Conservation (phyloP, 257 asterid species). For the Nicotiana undulata region DNA sequence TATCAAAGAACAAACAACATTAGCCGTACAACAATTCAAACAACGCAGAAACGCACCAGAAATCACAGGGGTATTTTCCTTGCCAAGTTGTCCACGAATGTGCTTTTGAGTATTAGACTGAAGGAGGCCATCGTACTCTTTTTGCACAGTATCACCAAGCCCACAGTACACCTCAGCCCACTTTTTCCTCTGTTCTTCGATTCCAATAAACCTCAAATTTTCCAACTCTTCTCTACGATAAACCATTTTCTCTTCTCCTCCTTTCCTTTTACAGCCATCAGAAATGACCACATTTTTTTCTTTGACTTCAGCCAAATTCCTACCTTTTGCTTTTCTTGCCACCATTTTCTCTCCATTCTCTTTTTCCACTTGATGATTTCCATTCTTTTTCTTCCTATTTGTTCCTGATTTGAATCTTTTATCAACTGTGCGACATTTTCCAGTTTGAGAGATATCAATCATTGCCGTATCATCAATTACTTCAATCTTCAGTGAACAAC, state of each 20-base stretch:
- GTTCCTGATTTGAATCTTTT: not conserved
- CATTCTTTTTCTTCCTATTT: slow-evolving; percentile 8
- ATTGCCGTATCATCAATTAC: slow-evolving; percentile 35
- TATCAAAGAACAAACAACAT: not conserved
- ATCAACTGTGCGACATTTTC: not conserved
- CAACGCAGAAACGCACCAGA: slow-evolving; percentile 22
- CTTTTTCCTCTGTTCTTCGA: slow-evolving; percentile 60
- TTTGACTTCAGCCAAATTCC: slow-evolving; percentile 14
- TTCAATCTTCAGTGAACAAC: slow-evolving; percentile 25
- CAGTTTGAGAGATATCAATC: slow-evolving; percentile 11
- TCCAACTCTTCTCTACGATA: slow-evolving; percentile 59
- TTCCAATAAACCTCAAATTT: slow-evolving; percentile 45
- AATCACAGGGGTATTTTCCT: slow-evolving; percentile 18
- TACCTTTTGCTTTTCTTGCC: slow-evolving; percentile 26
- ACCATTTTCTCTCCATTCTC: not conserved
- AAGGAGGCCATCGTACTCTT: slow-evolving; percentile 53
- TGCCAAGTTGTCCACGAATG: slow-evolving; percentile 33
- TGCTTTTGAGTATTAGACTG: slow-evolving; percentile 17
- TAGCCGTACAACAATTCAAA: not conserved
- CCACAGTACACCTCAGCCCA: slow-evolving; percentile 79
- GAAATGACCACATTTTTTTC: not conserved
- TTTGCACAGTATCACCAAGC: slow-evolving; percentile 34
- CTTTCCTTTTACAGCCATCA: slow-evolving; percentile 7
- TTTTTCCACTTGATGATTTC: not conserved
- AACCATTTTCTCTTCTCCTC: slow-evolving; percentile 30